phyloP scores from a whole-genome alignment of 2,329 filamentous ascomycete genomes.

The Acrocalymma vagum region DNA sequence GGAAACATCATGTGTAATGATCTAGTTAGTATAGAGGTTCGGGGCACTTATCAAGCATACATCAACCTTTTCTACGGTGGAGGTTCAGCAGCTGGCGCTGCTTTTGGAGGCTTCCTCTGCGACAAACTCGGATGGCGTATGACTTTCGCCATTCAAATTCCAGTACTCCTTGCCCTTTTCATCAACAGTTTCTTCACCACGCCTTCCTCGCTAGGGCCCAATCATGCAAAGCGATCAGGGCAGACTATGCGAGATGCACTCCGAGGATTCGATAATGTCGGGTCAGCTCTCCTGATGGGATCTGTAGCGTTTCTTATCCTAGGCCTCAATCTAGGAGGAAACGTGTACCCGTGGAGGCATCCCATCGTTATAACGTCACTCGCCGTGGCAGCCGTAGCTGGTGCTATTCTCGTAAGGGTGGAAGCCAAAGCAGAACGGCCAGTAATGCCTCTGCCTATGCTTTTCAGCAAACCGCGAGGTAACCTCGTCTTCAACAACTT shows the following conservation, averaged over 20 bases:
- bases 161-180: slow-evolving; percentile 56
- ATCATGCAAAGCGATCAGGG: slow-evolving; percentile 51
- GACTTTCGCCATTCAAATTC: slow-evolving; percentile 67
- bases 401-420: slow-evolving; percentile 53
- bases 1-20: slow-evolving; percentile 75
- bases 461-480: slow-evolving; percentile 56
- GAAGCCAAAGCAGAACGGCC: slow-evolving; percentile 48
- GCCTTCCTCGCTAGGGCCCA: slow-evolving; percentile 55
- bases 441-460: slow-evolving; percentile 59
- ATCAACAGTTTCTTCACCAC: slow-evolving; percentile 54
- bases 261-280: slow-evolving; percentile 59
- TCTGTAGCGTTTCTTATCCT: slow-evolving; percentile 60
- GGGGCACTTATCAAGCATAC: slow-evolving; percentile 77
- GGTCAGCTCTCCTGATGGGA: slow-evolving; percentile 56
- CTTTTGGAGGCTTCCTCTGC: slow-evolving; percentile 74
- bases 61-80: slow-evolving; percentile 70
- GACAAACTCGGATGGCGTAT: slow-evolving; percentile 77
- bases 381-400: slow-evolving; percentile 48
- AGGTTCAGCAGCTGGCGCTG: slow-evolving; percentile 65
- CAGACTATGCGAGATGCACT: slow-evolving; percentile 53
- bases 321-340: slow-evolving; percentile 62
- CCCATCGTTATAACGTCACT: slow-evolving; percentile 60
- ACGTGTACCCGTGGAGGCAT: slow-evolving; percentile 60
- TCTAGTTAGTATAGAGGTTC: slow-evolving; percentile 74
- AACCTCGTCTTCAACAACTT: slow-evolving; percentile 62